Evolutionary conservation across 139 green algal genomes (phyloP).

Genomic region (Zygnema circumcarinatum): DNA sequence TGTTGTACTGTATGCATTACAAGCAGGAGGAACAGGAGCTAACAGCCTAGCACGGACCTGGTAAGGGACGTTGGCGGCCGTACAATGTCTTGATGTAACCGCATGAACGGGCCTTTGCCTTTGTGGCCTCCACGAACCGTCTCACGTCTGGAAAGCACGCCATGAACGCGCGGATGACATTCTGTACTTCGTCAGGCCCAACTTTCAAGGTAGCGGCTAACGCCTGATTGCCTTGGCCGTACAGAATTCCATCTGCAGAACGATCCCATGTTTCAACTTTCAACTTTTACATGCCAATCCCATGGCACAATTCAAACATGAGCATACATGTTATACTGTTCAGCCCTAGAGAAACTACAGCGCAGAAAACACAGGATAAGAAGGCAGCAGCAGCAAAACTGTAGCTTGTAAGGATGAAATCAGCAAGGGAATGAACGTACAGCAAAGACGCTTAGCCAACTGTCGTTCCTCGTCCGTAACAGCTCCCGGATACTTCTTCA

Average conservation of each 20-base stretch:
- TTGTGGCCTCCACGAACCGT: conserved; percentile 21
- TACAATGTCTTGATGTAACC: conserved; percentile 30
- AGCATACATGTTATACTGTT: too few relatives aligned
- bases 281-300: conserved; percentile 6
- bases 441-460: conserved; percentile 18
- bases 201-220: neutral
- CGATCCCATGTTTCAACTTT: neutral
- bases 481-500: neutral
- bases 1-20: too few relatives aligned
- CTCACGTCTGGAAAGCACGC: conserved; percentile 26
- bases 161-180: conserved; percentile 13
- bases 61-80: conserved; percentile 13
- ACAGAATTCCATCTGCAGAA: conserved; percentile 48
- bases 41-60: too few relatives aligned
- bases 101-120: neutral
- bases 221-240: conserved; percentile 25
- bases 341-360: too few relatives aligned
- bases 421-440: too few relatives aligned
- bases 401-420: too few relatives aligned
- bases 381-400: too few relatives aligned
- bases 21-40: too few relatives aligned
- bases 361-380: too few relatives aligned
- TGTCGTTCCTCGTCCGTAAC: conserved; percentile 40
- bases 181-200: conserved; percentile 6
- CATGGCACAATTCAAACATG: too few relatives aligned